phyloP scores from a whole-genome alignment of 164 flowering plant species.

The Akebia trifoliata region DNA sequence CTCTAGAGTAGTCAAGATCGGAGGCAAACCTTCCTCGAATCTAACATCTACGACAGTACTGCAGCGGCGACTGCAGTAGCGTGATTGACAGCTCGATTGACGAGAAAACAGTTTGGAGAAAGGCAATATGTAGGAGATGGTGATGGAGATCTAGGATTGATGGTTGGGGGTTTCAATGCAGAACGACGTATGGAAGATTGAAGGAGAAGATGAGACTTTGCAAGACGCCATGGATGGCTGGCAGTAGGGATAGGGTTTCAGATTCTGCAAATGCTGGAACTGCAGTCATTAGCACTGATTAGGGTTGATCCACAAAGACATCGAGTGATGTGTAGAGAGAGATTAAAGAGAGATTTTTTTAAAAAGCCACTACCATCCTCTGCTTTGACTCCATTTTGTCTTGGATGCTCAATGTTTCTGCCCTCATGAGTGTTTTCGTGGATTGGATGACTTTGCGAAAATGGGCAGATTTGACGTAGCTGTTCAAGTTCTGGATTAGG shows the following conservation, averaged over 20 bases:
- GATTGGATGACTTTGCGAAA: constrained; percentile 64
- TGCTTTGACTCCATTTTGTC: constrained; percentile 42
- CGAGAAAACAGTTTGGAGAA: constrained; percentile 25
- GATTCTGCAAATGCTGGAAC: too few relatives aligned
- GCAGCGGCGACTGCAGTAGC: constrained; percentile 41
- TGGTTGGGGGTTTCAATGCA: constrained; percentile 17
- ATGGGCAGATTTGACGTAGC: constrained; percentile 73
- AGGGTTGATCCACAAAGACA: too few relatives aligned
- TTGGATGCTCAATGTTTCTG: constrained; percentile 34
- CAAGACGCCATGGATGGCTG: constrained; percentile 49
- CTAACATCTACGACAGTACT: constrained; percentile 95
- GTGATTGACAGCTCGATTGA: constrained; percentile 23
- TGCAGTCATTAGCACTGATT: too few relatives aligned
- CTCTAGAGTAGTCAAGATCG: constrained; percentile 87
- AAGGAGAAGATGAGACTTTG: constrained; percentile 25
- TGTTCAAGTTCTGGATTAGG: constrained; percentile 73
- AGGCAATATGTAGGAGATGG: constrained; percentile 18
- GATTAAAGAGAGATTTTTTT: too few relatives aligned
- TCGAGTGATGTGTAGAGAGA: too few relatives aligned
- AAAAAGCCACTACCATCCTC: constrained; percentile 25
- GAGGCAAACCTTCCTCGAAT: constrained; percentile 85
- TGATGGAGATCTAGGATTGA: constrained; percentile 19
- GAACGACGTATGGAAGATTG: constrained; percentile 22
- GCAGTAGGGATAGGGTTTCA: neutral
- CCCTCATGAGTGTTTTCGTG: constrained; percentile 59